Evolutionary conservation across 179 eudicot genomes (phyloP).

Genomic region (Silene noctiflora): DNA sequence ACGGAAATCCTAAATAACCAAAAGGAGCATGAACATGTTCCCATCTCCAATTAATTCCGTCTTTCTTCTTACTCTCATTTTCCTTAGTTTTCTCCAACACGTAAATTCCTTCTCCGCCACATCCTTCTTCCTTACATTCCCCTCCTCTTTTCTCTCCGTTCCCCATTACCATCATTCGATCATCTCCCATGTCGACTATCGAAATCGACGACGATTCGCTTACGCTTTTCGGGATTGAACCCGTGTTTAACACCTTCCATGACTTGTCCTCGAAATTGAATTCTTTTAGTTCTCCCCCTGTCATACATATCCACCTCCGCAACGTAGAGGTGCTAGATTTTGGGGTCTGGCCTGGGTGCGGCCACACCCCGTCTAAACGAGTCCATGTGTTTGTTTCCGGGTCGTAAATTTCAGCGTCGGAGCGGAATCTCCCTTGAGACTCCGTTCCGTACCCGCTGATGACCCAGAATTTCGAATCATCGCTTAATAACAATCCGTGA

Average conservation of each 20-base stretch:
- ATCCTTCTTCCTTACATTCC: constrained; percentile 9
- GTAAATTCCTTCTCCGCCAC: constrained; percentile 30
- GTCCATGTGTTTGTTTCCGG: constrained; percentile 23
- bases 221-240: constrained; percentile 14
- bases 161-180: constrained; percentile 29
- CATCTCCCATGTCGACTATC: constrained; percentile 10
- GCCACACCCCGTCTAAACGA: constrained; percentile 29
- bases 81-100: constrained; percentile 21
- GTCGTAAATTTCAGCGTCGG: constrained; percentile 33
- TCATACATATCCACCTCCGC: constrained; percentile 25
- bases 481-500: constrained; percentile 17
- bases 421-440: constrained; percentile 38
- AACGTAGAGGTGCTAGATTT: background rate
- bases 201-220: constrained; percentile 16
- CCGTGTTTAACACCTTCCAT: constrained; percentile 22
- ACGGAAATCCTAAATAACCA: constrained; percentile 34
- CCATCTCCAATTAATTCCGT: constrained; percentile 19
- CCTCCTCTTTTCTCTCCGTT: constrained; percentile 17
- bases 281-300: constrained; percentile 22
- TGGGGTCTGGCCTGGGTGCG: constrained; percentile 19
- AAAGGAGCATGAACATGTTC: constrained; percentile 28
- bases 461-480: constrained; percentile 25
- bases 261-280: constrained; percentile 27
- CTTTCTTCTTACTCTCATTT: background rate
- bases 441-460: constrained; percentile 42